Base-by-base conservation (phyloP, 2,329 filamentous ascomycete species). In the Aspergillus quadrilineatus region DNA sequence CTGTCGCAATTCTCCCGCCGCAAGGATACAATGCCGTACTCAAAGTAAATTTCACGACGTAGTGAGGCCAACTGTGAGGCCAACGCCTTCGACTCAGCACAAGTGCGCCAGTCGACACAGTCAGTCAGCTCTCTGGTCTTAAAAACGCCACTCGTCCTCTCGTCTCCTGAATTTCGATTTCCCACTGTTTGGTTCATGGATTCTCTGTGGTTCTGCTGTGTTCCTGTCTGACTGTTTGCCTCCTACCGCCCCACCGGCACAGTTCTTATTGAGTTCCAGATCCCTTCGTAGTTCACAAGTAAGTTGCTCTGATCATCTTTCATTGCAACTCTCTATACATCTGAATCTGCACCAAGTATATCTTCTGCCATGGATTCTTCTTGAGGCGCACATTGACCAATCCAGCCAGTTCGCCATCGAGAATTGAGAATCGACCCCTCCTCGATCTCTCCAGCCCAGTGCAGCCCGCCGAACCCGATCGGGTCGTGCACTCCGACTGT, bases 391-490 rank as follows among this genome's bases (percentile, higher is more conserved):
- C 9, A 12, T 14, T 14, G 5, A 14, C 34, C 34, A 14, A 55
- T 14, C 37, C 39, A 8, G 8, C 14, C 39, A 22, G 3, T 14
- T 42, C 39, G n/a, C 39, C 17, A 42, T 42, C 43, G 34, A 48
- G 36, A 53, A 34, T 30, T 26, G 42, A 45, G 37, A 51, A 51
- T 52, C 60, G 49, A 52, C 53, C 55, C 56, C 57, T 61, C 47
- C 41, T 55, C 58, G 43, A 43, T 54, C 51, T 56, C 55, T 22
- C 22, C 22, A 22, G 22, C 22, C 41, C 56, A 56, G 45, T 45
- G 46, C 57, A 42, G 55, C 14, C 26, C 37, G 57, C 62, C 63
- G 58, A 63, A 55, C 59, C 62, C 61, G 58, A 60, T 65, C 64
- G 63, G 62, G 48, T 59, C 63, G 57, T 54, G 58, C 15, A 63